phyloP scores from a whole-genome alignment of 2,329 filamentous ascomycete genomes.

The Aspergillus aculeatus region DNA sequence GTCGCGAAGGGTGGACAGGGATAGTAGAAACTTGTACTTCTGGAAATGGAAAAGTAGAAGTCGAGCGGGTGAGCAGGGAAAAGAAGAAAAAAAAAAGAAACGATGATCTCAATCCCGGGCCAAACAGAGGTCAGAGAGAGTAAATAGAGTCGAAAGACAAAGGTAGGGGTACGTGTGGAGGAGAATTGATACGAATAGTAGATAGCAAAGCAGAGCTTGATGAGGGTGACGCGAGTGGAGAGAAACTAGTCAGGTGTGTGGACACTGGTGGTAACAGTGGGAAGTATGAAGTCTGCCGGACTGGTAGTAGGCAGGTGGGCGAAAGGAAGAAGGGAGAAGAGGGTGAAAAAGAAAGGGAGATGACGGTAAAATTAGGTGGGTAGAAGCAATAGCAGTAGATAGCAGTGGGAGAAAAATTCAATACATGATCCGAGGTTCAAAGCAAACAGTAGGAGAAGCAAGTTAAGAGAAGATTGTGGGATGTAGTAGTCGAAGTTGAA shows the following conservation, averaged over 20 bases:
- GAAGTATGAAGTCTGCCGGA: slow-evolving; percentile 16
- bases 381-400: not conserved
- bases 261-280: slow-evolving; percentile 15
- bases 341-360: slow-evolving; percentile 12
- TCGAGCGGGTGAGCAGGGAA: slow-evolving; percentile 21
- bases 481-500: slow-evolving; percentile 1
- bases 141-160: not conserved
- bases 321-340: slow-evolving; percentile 13
- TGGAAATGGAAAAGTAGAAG: slow-evolving; percentile 22
- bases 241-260: slow-evolving; percentile 10
- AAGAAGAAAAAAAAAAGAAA: slow-evolving; percentile 2
- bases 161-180: not conserved
- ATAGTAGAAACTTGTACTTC: slow-evolving; percentile 25
- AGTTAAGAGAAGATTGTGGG: slow-evolving; percentile 2
- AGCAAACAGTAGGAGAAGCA: not conserved
- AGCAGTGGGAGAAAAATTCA: slow-evolving; percentile 4
- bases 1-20: slow-evolving; percentile 33
- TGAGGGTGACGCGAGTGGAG: slow-evolving; percentile 6
- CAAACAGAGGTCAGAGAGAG: slow-evolving; percentile 4
- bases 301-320: slow-evolving; percentile 3
- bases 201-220: slow-evolving; percentile 4
- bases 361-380: slow-evolving; percentile 10
- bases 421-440: not conserved
- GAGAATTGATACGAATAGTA: slow-evolving; percentile 12
- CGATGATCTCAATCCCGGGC: slow-evolving; percentile 11